Evolutionary conservation across 371 early-diverging fungal species (phyloP), one percentile per base, ranked within the genome.

Genomic region (Mortierella sp.): DNA sequence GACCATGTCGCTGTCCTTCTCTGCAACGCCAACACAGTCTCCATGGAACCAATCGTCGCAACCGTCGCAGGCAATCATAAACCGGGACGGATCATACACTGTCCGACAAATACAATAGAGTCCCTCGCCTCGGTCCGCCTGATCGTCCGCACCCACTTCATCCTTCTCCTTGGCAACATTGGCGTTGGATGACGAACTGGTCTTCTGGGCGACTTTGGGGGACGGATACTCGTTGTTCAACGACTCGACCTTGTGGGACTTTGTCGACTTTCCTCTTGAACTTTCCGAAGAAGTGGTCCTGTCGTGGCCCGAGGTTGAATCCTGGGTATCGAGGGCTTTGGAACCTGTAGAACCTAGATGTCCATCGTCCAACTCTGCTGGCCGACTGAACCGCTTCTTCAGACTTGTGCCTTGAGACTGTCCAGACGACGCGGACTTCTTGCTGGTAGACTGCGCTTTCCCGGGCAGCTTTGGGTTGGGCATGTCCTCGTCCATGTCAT

Each of bases 1-100:
- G 47, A 92, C 85, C 74, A 89, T 86, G 22, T 89, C 88, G 24
- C 90, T 88, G 70, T 91, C 90, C 41, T 86, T 85, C 70, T 91
- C 90, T 44, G 86, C 87, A 47, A 92, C 90, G 1, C 89, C 88
- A 14, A 92, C 89, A 55, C 92, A 92, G 67, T 90, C 91, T 24
- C 92, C 92, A 71, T 92, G 92, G 73, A 89, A 92, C 92, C 92
- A 92, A 43, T 89, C 89, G 70, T 90, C 90, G 68, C 92, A 92
- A 8, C 86, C 85, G 69, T 92, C 92, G 74, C 92, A 92, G 0
- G 89, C 90, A 79, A 92, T 91, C 91, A 91, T 91, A 64, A 92
- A 92, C 19, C 89, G 80, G 22, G 85, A 81, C 8, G 80, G 80
- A 74, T 91, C 89, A 70, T 92, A 90, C 0, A 87, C 86, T 47